phyloP scores from a whole-genome alignment of 129 eudicot genomes.

The Tagetes erecta region DNA sequence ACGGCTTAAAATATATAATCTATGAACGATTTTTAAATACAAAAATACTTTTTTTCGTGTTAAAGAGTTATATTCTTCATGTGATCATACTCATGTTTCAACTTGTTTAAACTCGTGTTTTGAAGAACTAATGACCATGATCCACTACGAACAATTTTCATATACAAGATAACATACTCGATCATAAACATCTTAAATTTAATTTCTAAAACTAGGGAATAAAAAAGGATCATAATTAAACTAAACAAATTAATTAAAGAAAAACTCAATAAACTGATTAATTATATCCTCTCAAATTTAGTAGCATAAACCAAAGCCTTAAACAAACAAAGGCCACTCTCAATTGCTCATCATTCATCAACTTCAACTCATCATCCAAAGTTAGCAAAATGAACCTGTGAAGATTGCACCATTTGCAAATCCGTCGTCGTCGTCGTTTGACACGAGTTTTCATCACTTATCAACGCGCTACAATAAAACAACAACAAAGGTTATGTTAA shows the following conservation, averaged over 20 bases:
- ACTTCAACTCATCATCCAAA: conserved; percentile 43
- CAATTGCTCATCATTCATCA: conserved; percentile 9
- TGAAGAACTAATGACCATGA: not conserved
- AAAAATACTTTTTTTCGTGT: no score
- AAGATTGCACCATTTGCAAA: conserved; percentile 77
- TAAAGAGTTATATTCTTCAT: not conserved
- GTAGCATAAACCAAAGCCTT: conserved; percentile 7
- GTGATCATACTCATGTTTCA: not conserved
- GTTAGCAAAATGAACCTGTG: conserved; percentile 70
- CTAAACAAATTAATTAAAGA: not conserved
- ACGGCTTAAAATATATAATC: no score
- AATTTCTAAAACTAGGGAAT: conserved; percentile 19
- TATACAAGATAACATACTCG: conserved; percentile 24
- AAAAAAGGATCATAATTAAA: not conserved
- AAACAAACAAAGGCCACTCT: conserved; percentile 33
- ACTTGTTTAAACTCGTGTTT: not conserved
- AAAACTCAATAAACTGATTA: conserved; percentile 30
- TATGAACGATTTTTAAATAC: no score
- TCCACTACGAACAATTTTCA: not conserved
- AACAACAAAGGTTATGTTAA: not conserved
- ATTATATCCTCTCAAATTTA: conserved; percentile 34
- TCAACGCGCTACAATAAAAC: conserved; percentile 52
- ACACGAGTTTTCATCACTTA: conserved; percentile 68
- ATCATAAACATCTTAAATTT: conserved; percentile 18
- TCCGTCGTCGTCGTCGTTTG: conserved; percentile 70